phyloP scores from a whole-genome alignment of 306 rosid species.

The Lathyrus sativus region DNA sequence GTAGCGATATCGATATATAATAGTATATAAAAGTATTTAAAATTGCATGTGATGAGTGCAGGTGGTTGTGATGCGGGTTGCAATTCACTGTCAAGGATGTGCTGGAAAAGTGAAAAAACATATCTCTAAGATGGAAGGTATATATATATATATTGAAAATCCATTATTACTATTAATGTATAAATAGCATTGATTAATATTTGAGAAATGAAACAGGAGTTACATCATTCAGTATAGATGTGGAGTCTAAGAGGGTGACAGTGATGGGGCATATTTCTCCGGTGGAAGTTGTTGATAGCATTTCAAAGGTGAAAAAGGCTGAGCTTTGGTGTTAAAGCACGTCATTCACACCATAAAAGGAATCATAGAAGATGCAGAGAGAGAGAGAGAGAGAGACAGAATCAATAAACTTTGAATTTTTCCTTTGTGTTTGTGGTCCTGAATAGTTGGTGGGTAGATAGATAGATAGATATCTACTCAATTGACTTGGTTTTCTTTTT shows the following conservation, averaged over 20 bases:
- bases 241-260: conserved; percentile 83
- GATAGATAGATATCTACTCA: conserved; percentile 36
- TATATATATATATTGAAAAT: not conserved
- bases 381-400: conserved; percentile 11
- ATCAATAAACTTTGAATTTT: conserved; percentile 28
- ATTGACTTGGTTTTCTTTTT: conserved; percentile 25
- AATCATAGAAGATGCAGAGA: conserved; percentile 27
- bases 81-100: conserved; percentile 95
- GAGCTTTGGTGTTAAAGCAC: conserved; percentile 60
- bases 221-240: conserved; percentile 83
- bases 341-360: conserved; percentile 24
- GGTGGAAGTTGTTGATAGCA: conserved; percentile 68
- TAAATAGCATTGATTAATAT: not conserved
- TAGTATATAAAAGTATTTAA: too few relatives aligned
- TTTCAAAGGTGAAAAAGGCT: conserved; percentile 87
- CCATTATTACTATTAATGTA: not conserved
- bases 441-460: too few relatives aligned
- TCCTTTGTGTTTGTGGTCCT: conserved; percentile 17
- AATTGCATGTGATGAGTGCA: conserved; percentile 39
- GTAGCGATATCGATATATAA: too few relatives aligned
- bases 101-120: conserved; percentile 88
- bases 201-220: conserved; percentile 55
- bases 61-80: conserved; percentile 95
- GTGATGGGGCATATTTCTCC: conserved; percentile 92
- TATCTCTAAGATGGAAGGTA: conserved; percentile 78